phyloP scores from a whole-genome alignment of 2,329 filamentous ascomycete species.

The Lojkania enalia region DNA sequence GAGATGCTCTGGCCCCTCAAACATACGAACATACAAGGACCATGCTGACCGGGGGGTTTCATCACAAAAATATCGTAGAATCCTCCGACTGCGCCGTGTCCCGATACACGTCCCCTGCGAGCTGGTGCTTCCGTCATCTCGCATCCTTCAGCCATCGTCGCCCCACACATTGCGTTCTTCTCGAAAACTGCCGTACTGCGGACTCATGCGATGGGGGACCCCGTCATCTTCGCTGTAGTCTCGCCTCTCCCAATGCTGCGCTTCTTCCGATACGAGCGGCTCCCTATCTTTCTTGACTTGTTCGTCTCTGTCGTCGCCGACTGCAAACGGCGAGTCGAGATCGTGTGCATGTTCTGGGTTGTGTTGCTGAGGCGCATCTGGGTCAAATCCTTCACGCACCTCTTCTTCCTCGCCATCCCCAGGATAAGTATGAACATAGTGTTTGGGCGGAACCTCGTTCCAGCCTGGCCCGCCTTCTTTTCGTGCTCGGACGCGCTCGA shows the following conservation, averaged over 20 bases:
- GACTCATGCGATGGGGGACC: conserved; percentile 25
- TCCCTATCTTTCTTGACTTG: conserved; percentile 37
- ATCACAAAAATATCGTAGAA: conserved; percentile 6
- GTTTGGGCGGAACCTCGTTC: conserved; percentile 60
- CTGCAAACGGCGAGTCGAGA: conserved; percentile 48
- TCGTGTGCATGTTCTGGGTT: conserved; percentile 50
- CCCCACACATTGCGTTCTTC: conserved; percentile 49
- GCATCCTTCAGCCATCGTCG: conserved; percentile 21
- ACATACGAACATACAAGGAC: too few relatives aligned
- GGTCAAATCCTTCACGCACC: conserved; percentile 60
- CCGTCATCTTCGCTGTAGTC: conserved; percentile 28
- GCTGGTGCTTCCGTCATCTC: conserved; percentile 10
- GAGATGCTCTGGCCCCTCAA: too few relatives aligned
- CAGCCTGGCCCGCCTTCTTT: conserved; percentile 65
- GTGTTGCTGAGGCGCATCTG: conserved; percentile 49
- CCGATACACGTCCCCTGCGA: not conserved
- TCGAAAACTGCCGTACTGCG: conserved; percentile 48
- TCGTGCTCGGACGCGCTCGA: conserved; percentile 63
- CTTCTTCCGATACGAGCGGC: conserved; percentile 48
- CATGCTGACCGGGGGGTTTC: conserved; percentile 8
- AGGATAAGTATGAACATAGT: conserved; percentile 57
- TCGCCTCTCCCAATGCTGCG: conserved; percentile 48
- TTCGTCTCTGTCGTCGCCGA: conserved; percentile 46
- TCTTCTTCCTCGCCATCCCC: conserved; percentile 53
- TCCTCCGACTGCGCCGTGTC: conserved; percentile 9